These are phyloP conservation scores for Penicillium diatomitis DNA, from an alignment of 495 filamentous ascomycete species.

Conservation along the genomic window DNA sequence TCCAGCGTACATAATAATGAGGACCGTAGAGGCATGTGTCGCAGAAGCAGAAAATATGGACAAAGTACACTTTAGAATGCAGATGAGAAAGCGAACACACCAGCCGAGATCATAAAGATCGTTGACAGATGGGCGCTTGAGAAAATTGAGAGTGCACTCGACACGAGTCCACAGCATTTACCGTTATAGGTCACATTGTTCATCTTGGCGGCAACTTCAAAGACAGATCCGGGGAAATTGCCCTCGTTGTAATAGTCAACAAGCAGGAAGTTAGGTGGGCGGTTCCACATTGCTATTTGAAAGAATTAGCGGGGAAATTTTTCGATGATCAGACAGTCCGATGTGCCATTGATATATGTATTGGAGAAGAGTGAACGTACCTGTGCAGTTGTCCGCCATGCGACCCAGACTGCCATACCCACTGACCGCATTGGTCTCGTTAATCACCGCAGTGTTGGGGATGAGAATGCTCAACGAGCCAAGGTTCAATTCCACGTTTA, in stretches of 20 bases:
- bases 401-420: conserved; percentile 61
- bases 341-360: too few species aligned
- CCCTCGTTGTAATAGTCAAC: conserved; percentile 84
- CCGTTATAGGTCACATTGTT: conserved; percentile 79
- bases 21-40: too few species aligned
- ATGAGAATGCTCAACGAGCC: conserved; percentile 56
- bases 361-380: conserved; percentile 29
- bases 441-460: conserved; percentile 58
- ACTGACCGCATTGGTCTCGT: conserved; percentile 57
- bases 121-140: conserved; percentile 14
- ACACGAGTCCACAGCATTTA: conserved; percentile 56
- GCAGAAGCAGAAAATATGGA: too few species aligned
- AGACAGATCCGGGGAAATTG: conserved; percentile 68
- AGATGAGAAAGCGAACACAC: conserved; percentile 17
- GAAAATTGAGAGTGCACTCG: conserved; percentile 19
- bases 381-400: conserved; percentile 58
- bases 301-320: too few species aligned
- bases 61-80: conserved; percentile 10
- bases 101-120: conserved; percentile 16
- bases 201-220: conserved; percentile 75
- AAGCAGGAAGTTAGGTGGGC: conserved; percentile 76
- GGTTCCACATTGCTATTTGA: conserved; percentile 40
- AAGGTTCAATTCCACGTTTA: conserved; percentile 64
- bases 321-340: too few species aligned
- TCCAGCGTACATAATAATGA: too few species aligned